Evolutionary conservation across 1,284 basidiomycete species (phyloP).

Genomic region (Omphalotus olearius): DNA sequence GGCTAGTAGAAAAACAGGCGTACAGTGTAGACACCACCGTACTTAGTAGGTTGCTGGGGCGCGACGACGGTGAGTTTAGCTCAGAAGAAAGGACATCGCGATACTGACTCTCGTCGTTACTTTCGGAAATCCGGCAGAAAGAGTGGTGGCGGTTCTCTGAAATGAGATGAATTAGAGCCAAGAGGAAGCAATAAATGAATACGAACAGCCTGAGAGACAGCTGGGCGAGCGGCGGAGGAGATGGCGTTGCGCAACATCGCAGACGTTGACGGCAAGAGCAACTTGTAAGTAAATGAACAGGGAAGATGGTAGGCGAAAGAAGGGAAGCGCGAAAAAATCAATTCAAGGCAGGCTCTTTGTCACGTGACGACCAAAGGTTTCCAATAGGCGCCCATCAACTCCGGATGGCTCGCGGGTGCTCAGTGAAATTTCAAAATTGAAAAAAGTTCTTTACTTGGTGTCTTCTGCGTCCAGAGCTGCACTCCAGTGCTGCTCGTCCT

Average conservation of each 20-base stretch:
- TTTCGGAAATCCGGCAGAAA: conserved; percentile 77
- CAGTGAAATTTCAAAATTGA: neutral
- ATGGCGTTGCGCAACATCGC: conserved; percentile 68
- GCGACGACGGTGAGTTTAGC: neutral
- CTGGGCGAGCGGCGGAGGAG: conserved; percentile 52
- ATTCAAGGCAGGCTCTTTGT: neutral
- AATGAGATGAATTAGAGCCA: conserved; percentile 6
- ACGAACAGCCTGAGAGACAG: conserved; percentile 48
- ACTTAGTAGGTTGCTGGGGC: conserved; percentile 82
- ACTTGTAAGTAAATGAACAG: conserved; percentile 20
- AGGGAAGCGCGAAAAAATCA: neutral
- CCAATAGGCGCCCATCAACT: neutral
- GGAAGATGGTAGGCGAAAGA: conserved; percentile 19
- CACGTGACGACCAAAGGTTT: neutral
- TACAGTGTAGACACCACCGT: conserved; percentile 90
- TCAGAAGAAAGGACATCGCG: conserved; percentile 4
- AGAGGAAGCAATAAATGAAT: conserved; percentile 1
- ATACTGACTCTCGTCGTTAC: conserved; percentile 62
- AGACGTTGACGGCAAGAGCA: conserved; percentile 21
- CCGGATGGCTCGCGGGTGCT: neutral
- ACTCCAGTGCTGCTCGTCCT: conserved; percentile 10
- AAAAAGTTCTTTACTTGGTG: neutral
- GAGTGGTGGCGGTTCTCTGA: conserved; percentile 72
- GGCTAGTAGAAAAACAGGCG: conserved; percentile 27
- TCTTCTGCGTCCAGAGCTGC: neutral